Base-by-base conservation (phyloP, 352 stramenopile species). In the Peronospora destructor region DNA sequence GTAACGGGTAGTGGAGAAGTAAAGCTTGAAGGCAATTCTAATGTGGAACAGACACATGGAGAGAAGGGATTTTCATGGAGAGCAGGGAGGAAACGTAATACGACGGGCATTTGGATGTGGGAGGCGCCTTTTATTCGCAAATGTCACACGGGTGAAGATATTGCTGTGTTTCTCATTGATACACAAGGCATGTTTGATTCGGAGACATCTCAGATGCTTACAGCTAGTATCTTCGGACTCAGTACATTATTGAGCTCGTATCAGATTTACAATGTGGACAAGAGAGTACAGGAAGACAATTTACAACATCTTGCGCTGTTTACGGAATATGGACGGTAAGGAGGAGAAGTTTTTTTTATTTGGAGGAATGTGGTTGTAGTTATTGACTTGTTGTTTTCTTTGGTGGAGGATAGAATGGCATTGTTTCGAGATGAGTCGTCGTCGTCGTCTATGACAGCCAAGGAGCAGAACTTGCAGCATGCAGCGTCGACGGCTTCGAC, bases 131-230 rank as follows among this genome's bases (percentile, higher is more conserved):
- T 98, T 62, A 85, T 98, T 61, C 85, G 85, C 41, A 89, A 97
- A 57, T 89, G 85, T 45, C 61, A 75, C 19, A 77, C 70, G 16
- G 82, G 79, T 35, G 83, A 94, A 56, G 77, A 89, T 42, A 85
- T 98, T 36, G 95, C 95, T 1, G 84, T 99, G 13, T 85, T 99
- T 21, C 46, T 99, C 7, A 97, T 99, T 39, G 97, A 99, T 70
- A 99, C 97, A 8, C 97, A 99, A 70, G 97, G 97, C 35, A 98
- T 99, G 93, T 99, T 99, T 71, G 97, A 99, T 61, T 96, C 97
- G 42, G 94, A 98, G 69, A 98, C 96, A 26, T 98, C 92, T 42
- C 97, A 99, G 82, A 95, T 95, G 62, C 83, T 99, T 39, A 99
- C 96, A 17, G 91, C 95, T 3, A 97, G 86, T 56, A 99, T 99